Base-by-base conservation (phyloP, 2,329 filamentous ascomycete genomes). In the Alternaria consortialis region DNA sequence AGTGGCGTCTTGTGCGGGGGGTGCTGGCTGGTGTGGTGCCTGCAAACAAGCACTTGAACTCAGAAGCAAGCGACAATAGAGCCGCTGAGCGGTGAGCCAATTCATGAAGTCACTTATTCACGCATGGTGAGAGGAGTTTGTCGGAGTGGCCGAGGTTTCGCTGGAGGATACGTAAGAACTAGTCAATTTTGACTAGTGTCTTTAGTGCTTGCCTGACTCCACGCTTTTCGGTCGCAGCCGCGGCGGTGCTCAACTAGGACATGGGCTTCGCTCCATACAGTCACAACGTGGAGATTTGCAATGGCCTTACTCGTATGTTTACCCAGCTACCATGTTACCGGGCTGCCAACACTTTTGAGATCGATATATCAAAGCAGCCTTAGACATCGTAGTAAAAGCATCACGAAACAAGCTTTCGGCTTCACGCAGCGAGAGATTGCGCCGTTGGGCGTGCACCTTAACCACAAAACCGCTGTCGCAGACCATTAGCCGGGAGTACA, bases 261-360 rank as follows among this genome's bases (percentile, higher is more conserved):
- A 15, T 37, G 15, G 32, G 23, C 50, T 52, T 37, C 36, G 50
- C 50, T 39, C 11, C n/a, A 40, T 7, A 40, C 48, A 20, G 48
- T 52, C 32, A 40, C 25, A 52, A 52, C 46, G 36, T 50, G 46
- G 46, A 50, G 32, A 50, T 50, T 25, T 36, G 31, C 13, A 50
- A 31, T 36, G 31, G 32, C 46, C 9, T 25, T 29, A 20, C n/a
- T 40, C 34, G 25, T 34, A 40, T 36, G 8, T 13, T 52, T 17
- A 52, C 50, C 48, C 36, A 25, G 50, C 50, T 52, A 52, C 50
- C 50, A 17, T 20, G 11, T 31, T 23, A 13, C 13, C n/a, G 36
- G 23, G 50, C 36, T 39, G 13, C 34, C 15, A 36, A 15, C 23
- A 13, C 9, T 29, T 52, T 48, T 23, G 46, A 36, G 46, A 34